Evolutionary conservation across 495 filamentous ascomycete species (phyloP).

Genomic region (Trichocladium uniseriatum): DNA sequence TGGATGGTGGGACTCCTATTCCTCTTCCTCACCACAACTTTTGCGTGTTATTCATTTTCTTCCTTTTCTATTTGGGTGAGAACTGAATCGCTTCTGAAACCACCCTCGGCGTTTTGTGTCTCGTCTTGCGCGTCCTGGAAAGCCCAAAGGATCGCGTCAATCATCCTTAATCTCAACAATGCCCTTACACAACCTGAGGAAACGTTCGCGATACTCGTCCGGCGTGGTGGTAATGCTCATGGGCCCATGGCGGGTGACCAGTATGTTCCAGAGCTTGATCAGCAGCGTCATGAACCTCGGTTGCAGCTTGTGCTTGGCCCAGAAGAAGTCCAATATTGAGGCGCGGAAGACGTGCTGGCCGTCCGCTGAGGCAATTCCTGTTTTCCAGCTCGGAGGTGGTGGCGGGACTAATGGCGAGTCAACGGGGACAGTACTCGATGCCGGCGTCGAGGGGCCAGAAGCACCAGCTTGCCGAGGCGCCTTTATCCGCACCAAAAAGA

Average conservation of each 20-base stretch:
- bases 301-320: slow-evolving; percentile 57
- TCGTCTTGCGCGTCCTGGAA: too few species aligned
- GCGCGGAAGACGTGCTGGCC: slow-evolving; percentile 55
- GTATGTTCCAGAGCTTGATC: slow-evolving; percentile 50
- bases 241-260: slow-evolving; percentile 44
- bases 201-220: slow-evolving; percentile 55
- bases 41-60: too few species aligned
- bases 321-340: slow-evolving; percentile 60
- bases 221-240: slow-evolving; percentile 65
- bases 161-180: slow-evolving; percentile 43
- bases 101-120: too few species aligned
- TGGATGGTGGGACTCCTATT: too few species aligned
- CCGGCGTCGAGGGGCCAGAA: slow-evolving; percentile 16
- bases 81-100: too few species aligned
- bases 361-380: slow-evolving; percentile 47
- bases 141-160: too few species aligned
- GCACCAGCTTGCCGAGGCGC: slow-evolving; percentile 11
- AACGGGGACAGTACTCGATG: slow-evolving; percentile 16
- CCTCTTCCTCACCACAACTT: too few species aligned
- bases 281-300: slow-evolving; percentile 53
- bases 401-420: slow-evolving; percentile 26
- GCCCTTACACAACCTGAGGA: slow-evolving; percentile 50
- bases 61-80: too few species aligned
- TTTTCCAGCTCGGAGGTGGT: slow-evolving; percentile 42
- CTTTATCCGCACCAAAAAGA: slow-evolving; percentile 53